Evolutionary conservation across 108 stramenopile genomes (phyloP).

Genomic region (Cyclostephanos tholiformis): DNA sequence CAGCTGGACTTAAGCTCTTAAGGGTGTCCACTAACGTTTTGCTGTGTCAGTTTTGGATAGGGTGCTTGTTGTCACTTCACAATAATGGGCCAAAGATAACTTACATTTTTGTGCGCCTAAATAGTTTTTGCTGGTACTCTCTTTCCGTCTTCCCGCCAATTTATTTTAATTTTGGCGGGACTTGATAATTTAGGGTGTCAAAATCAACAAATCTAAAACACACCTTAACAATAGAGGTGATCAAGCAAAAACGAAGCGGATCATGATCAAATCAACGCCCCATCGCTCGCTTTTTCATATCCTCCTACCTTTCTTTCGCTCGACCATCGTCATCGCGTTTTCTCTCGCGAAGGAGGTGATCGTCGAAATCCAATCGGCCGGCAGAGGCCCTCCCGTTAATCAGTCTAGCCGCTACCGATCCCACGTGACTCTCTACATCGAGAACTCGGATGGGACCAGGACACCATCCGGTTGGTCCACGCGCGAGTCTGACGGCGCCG

Average conservation of each 20-base stretch:
- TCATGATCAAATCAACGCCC: constrained; percentile 1
- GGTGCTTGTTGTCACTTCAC: no score
- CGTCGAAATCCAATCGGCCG: constrained; percentile 26
- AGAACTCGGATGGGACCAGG: constrained; percentile 51
- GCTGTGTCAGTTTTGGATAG: no score
- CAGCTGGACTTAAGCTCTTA: no score
- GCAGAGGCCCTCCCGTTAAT: constrained; percentile 49
- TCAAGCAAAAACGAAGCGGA: neutral
- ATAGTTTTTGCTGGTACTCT: no score
- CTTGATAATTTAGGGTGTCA: no score
- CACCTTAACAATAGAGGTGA: no score
- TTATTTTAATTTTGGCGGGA: no score
- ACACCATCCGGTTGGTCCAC: constrained; percentile 69
- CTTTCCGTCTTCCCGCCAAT: no score
- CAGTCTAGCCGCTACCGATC: constrained; percentile 36
- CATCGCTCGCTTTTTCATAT: neutral
- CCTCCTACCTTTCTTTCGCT: constrained; percentile 9
- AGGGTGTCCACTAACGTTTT: no score
- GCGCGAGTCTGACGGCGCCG: constrained; percentile 56
- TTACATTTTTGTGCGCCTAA: no score
- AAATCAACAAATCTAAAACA: no score
- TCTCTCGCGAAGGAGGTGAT: constrained; percentile 18
- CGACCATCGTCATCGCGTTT: constrained; percentile 4
- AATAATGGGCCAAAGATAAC: no score
- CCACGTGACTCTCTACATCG: constrained; percentile 68